These are phyloP conservation scores for Ustilago trichophora DNA, from an alignment of 1,284 basidiomycete species.

Conservation along the genomic window DNA sequence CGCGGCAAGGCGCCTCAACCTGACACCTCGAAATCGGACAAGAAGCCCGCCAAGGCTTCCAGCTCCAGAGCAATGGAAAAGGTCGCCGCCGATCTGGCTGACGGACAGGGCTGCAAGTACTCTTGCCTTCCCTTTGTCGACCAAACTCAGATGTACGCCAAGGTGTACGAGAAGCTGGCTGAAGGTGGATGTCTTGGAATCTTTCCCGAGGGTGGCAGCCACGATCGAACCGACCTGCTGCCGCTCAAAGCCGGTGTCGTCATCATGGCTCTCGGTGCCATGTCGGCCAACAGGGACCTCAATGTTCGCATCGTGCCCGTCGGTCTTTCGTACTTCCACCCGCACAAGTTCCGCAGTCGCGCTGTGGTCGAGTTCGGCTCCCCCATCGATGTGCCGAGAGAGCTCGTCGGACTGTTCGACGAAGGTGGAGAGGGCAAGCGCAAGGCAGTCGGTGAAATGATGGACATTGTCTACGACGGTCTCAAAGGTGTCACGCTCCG, in stretches of 20 bases:
- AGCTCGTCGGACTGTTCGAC: constrained; percentile 88
- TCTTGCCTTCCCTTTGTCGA: constrained; percentile 72
- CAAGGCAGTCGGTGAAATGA: constrained; percentile 86
- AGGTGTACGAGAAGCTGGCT: constrained; percentile 88
- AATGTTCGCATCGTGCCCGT: constrained; percentile 66
- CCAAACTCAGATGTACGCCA: constrained; percentile 92
- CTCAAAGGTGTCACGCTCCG: constrained; percentile 95
- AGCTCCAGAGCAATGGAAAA: constrained; percentile 16
- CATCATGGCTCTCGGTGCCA: constrained; percentile 67
- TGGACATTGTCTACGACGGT: constrained; percentile 93
- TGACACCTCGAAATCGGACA: constrained; percentile 26
- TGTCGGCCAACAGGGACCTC: constrained; percentile 63
- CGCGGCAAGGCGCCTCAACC: constrained; percentile 44
- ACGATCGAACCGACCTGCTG: constrained; percentile 66
- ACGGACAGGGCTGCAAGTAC: constrained; percentile 52
- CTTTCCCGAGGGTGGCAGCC: constrained; percentile 65
- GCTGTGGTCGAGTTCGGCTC: constrained; percentile 92
- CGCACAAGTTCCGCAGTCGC: constrained; percentile 66
- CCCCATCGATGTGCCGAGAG: constrained; percentile 85
- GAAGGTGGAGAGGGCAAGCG: constrained; percentile 87
- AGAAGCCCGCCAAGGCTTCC: constrained; percentile 13
- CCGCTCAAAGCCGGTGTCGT: constrained; percentile 66
- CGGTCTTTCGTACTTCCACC: constrained; percentile 66
- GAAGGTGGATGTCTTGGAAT: constrained; percentile 78
- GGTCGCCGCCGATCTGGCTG: constrained; percentile 17